Conservation (phyloP, 768 basidiomycete species). For the Sporobolomyces phaffii region DNA sequence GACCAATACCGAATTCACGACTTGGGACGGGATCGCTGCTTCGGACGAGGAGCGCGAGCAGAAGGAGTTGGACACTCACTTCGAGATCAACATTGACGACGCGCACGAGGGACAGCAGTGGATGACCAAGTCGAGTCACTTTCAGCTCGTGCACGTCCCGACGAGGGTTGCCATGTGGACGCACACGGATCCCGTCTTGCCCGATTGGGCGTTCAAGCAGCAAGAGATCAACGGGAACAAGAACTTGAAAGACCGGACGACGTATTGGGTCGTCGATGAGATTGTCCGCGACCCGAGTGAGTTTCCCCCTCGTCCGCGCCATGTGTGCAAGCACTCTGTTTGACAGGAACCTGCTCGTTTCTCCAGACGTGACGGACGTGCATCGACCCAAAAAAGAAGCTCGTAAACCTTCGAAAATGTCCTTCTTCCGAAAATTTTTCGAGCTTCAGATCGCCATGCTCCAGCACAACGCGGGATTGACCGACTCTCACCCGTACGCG, state of each 20-base stretch:
- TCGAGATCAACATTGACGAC: slow-evolving; percentile 67
- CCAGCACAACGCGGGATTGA: slow-evolving; percentile 97
- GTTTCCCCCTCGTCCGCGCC: slow-evolving; percentile 47
- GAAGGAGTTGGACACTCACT: slow-evolving; percentile 81
- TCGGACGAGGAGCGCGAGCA: slow-evolving; percentile 47
- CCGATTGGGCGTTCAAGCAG: slow-evolving; percentile 95
- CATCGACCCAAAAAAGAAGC: slow-evolving; percentile 21
- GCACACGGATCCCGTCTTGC: slow-evolving; percentile 64
- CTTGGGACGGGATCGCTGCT: slow-evolving; percentile 69
- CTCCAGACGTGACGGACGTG: slow-evolving; percentile 21
- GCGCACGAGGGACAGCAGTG: slow-evolving; percentile 71
- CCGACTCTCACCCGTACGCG: slow-evolving; percentile 95
- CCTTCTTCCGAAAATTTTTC: slow-evolving; percentile 89
- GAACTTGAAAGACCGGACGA: slow-evolving; percentile 70
- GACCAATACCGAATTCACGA: slow-evolving; percentile 98
- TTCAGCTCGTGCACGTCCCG: slow-evolving; percentile 78
- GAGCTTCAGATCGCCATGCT: slow-evolving; percentile 93
- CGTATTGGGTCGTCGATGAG: slow-evolving; percentile 82
- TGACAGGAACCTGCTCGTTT: slow-evolving; percentile 46
- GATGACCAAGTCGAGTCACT: slow-evolving; percentile 91
- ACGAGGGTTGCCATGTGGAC: slow-evolving; percentile 95
- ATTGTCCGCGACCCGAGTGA: slow-evolving; percentile 67
- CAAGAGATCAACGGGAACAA: slow-evolving; percentile 98
- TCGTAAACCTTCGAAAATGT: slow-evolving; percentile 61
- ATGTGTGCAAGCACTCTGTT: no score